Evolutionary conservation across 1,284 basidiomycete species (phyloP).

Genomic region (Tilletia caries): DNA sequence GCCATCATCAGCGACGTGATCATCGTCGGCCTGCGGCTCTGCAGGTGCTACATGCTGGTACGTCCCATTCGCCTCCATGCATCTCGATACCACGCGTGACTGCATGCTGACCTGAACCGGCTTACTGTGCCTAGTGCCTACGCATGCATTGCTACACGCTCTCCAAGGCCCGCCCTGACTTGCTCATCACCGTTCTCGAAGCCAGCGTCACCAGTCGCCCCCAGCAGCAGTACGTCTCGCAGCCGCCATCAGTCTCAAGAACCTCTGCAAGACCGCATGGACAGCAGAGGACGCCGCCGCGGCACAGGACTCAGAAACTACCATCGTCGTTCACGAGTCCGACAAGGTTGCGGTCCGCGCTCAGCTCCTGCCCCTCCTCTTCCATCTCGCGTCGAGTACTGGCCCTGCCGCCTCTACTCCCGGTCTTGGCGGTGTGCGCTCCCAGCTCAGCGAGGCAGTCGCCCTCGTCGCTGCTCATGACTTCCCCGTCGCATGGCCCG

Average conservation of each 20-base stretch:
- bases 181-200: too few relatives aligned
- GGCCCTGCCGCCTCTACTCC: conserved; percentile 25
- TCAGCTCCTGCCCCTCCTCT: conserved; percentile 76
- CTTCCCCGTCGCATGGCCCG: conserved; percentile 47
- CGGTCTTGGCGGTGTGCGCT: conserved; percentile 37
- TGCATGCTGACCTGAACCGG: too few relatives aligned
- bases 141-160: too few relatives aligned
- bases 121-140: too few relatives aligned
- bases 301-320: conserved; percentile 28
- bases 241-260: conserved; percentile 52
- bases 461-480: conserved; percentile 45
- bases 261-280: conserved; percentile 49
- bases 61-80: too few relatives aligned
- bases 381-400: conserved; percentile 62
- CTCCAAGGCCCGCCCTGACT: too few relatives aligned
- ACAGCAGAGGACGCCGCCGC: conserved; percentile 8
- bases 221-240: conserved; percentile 43
- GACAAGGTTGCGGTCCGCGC: conserved; percentile 69
- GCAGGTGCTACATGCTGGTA: too few relatives aligned
- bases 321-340: conserved; percentile 24
- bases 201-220: too few relatives aligned
- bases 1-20: too few relatives aligned
- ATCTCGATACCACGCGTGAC: too few relatives aligned
- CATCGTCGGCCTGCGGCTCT: too few relatives aligned
- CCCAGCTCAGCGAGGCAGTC: conserved; percentile 47